phyloP scores from a whole-genome alignment of 2,329 filamentous ascomycete species.

The Tolypocladium ophioglossoides region DNA sequence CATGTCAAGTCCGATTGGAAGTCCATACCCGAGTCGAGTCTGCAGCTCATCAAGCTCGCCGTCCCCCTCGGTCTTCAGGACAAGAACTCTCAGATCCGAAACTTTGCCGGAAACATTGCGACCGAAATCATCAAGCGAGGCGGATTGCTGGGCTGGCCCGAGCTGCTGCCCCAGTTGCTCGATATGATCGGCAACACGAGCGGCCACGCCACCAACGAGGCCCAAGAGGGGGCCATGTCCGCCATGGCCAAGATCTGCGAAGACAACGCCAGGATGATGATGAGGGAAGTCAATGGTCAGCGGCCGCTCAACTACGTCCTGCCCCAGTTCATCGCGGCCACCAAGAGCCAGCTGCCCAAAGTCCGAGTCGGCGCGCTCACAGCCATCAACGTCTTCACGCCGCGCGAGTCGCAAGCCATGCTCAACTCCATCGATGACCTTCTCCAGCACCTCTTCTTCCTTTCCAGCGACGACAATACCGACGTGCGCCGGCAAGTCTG shows the following conservation, averaged over 20 bases:
- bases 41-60: constrained; percentile 68
- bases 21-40: constrained; percentile 60
- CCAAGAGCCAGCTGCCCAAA: constrained; percentile 62
- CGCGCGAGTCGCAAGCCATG: constrained; percentile 73
- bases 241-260: constrained; percentile 94
- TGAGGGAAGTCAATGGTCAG: constrained; percentile 80
- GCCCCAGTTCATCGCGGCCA: constrained; percentile 83
- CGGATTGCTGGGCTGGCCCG: constrained; percentile 83
- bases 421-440: constrained; percentile 71
- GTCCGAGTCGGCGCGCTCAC: constrained; percentile 72
- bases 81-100: constrained; percentile 70
- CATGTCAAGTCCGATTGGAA: constrained; percentile 70
- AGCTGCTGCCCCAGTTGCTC: constrained; percentile 75
- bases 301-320: constrained; percentile 80
- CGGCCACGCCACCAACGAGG: constrained; percentile 56
- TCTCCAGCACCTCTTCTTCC: constrained; percentile 69
- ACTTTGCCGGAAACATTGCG: constrained; percentile 84
- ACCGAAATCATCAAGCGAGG: constrained; percentile 82
- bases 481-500: constrained; percentile 91
- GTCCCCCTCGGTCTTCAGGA: constrained; percentile 76
- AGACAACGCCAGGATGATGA: constrained; percentile 79
- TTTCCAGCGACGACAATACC: constrained; percentile 64
- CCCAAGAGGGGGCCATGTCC: constrained; percentile 88
- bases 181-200: constrained; percentile 63
- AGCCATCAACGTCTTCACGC: constrained; percentile 85